A percentile compares a stretch with the other conserved stretches of the same genome.
These are phyloP conservation scores for Cladosporium halotolerans DNA, from an alignment of 2,329 filamentous ascomycete genomes.

Conservation along the genomic window DNA sequence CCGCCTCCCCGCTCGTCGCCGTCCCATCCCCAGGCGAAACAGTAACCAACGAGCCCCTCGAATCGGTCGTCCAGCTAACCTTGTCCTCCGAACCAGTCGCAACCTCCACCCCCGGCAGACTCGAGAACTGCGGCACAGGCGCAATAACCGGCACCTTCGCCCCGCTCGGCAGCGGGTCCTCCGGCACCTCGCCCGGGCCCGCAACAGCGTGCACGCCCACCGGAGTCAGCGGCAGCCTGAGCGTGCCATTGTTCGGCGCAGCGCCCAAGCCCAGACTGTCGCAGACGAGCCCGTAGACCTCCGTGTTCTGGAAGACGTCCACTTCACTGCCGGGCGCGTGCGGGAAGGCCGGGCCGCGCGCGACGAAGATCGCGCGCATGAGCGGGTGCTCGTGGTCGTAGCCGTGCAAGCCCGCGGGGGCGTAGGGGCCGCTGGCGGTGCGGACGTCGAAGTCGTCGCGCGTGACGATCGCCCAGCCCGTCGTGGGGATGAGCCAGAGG, in stretches of 20 bases:
- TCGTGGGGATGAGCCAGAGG: constrained; percentile 86
- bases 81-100: background rate
- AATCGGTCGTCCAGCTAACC: background rate
- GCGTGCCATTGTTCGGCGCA: constrained; percentile 70
- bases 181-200: constrained; percentile 15
- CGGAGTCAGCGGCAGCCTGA: constrained; percentile 63
- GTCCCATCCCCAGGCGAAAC: background rate
- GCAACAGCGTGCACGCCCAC: constrained; percentile 50
- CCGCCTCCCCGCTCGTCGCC: background rate
- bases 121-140: constrained; percentile 2
- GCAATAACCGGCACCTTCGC: constrained; percentile 2
- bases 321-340: constrained; percentile 75
- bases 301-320: constrained; percentile 81
- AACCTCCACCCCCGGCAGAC: background rate
- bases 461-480: constrained; percentile 86
- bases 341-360: constrained; percentile 84
- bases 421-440: constrained; percentile 64
- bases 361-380: constrained; percentile 94
- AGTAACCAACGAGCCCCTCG: background rate
- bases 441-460: constrained; percentile 71
- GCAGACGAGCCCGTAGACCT: constrained; percentile 92
- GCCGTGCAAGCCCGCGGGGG: constrained; percentile 80
- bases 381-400: constrained; percentile 93
- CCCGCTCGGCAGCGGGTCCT: constrained; percentile 14
- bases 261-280: constrained; percentile 73